phyloP scores from a whole-genome alignment of 495 filamentous ascomycete species.

The Trichoderma virens region DNA sequence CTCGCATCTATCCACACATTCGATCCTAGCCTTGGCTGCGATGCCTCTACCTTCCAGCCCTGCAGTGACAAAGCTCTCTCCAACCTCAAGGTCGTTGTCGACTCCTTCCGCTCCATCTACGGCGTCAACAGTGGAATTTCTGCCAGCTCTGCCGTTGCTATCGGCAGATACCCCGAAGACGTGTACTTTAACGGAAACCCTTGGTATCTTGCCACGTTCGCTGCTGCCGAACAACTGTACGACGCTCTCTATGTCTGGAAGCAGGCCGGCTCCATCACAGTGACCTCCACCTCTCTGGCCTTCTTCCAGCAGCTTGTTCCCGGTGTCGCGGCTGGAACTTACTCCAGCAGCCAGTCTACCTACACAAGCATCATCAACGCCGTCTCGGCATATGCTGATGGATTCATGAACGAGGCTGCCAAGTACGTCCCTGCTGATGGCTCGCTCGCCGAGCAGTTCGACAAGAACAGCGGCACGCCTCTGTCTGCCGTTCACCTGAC shows the following conservation, averaged over 20 bases:
- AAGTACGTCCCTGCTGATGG: constrained; percentile 44
- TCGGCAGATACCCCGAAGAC: constrained; percentile 65
- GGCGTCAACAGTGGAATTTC: constrained; percentile 45
- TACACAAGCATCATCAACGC: constrained; percentile 46
- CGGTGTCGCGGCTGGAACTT: constrained; percentile 42
- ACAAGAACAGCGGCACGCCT: constrained; percentile 40
- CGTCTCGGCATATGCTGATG: constrained; percentile 56
- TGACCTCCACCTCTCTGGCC: constrained; percentile 44
- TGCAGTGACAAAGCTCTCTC: constrained; percentile 54
- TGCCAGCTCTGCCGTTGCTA: constrained; percentile 47
- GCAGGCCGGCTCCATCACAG: constrained; percentile 39
- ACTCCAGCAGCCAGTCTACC: constrained; percentile 34
- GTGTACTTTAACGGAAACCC: constrained; percentile 59
- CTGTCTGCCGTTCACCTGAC: constrained; percentile 56
- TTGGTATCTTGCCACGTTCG: constrained; percentile 59
- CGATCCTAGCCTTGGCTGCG: constrained; percentile 51
- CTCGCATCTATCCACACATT: constrained; percentile 58
- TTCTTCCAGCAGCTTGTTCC: constrained; percentile 52
- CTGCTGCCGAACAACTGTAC: constrained; percentile 60
- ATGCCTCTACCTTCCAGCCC: constrained; percentile 53
- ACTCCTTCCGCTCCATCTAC: constrained; percentile 56
- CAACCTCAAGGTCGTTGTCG: constrained; percentile 56
- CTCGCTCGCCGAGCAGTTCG: constrained; percentile 54
- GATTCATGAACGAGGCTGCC: constrained; percentile 48
- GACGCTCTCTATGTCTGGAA: constrained; percentile 57